Evolutionary conservation across 192 early-diverging fungal species (phyloP).

Genomic region (Thoreauomyces humboldtii): DNA sequence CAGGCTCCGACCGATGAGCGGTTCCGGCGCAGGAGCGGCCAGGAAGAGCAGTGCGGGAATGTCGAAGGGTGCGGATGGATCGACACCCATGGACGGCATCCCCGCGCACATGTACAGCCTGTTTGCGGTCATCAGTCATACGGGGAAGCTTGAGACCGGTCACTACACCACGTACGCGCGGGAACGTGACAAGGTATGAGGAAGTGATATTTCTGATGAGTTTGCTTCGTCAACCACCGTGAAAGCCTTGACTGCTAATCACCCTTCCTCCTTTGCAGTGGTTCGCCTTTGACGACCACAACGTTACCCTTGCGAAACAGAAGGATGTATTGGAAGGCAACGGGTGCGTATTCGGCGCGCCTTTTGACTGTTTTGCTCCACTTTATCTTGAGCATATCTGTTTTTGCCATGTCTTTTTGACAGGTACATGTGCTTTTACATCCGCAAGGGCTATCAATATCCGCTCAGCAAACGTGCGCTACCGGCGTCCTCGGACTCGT

Average conservation of each 20-base stretch:
- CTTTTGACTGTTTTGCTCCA: background rate
- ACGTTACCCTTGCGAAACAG: slow-evolving; percentile 63
- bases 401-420: slow-evolving; percentile 19
- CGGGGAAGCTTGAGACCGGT: slow-evolving; percentile 88
- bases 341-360: slow-evolving; percentile 15
- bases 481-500: no score
- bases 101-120: slow-evolving; percentile 78
- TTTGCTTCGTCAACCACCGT: background rate
- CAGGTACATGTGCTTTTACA: slow-evolving; percentile 90
- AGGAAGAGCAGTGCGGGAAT: background rate
- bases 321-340: slow-evolving; percentile 76
- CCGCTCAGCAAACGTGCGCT: slow-evolving; percentile 1
- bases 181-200: slow-evolving; percentile 65
- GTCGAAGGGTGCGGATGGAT: no score
- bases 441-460: slow-evolving; percentile 36
- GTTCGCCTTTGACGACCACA: slow-evolving; percentile 88
- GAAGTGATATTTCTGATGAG: background rate
- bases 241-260: background rate
- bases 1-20: slow-evolving; percentile 3
- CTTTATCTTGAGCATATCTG: background rate
- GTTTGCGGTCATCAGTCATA: slow-evolving; percentile 91
- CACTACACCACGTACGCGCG: slow-evolving; percentile 89
- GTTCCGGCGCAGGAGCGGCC: background rate
- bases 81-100: slow-evolving; percentile 36
- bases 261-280: slow-evolving; percentile 49